Evolutionary conservation across 371 early-diverging fungal species (phyloP).

Genomic region (Mortierella sp.): DNA sequence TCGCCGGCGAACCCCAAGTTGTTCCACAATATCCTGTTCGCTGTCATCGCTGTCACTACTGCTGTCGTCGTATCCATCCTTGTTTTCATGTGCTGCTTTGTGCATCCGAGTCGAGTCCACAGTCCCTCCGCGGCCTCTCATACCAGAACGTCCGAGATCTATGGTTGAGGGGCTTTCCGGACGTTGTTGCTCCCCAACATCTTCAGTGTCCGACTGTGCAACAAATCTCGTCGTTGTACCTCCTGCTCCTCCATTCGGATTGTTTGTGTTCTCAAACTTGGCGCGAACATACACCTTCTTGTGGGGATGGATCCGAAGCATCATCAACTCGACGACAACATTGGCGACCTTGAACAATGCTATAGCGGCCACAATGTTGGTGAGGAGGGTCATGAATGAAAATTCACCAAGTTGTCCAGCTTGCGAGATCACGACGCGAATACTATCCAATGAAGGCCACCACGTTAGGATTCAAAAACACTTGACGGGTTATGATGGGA

Average conservation of each 20-base stretch:
- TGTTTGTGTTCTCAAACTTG: conserved; percentile 59
- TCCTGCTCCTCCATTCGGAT: conserved; percentile 1
- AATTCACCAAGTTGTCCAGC: conserved; percentile 66
- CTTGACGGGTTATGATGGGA: not conserved
- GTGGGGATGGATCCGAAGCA: conserved; percentile 61
- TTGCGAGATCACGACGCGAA: conserved; percentile 62
- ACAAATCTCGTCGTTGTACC: not conserved
- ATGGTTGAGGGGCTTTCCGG: not conserved
- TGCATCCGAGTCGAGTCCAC: not conserved
- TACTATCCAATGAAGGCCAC: conserved; percentile 22
- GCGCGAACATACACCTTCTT: conserved; percentile 53
- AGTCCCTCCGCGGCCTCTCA: not conserved
- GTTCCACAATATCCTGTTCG: not conserved
- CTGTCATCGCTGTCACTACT: not conserved
- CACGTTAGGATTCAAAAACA: no score
- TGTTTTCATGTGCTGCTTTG: not conserved
- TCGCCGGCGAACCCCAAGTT: not conserved
- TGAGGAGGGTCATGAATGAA: conserved; percentile 59
- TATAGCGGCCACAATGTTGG: conserved; percentile 63
- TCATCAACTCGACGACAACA: conserved; percentile 62
- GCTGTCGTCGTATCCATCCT: not conserved
- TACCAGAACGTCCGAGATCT: not conserved
- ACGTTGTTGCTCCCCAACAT: conserved; percentile 2
- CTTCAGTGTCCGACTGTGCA: not conserved
- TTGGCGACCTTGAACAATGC: conserved; percentile 64